Percentiles rank a stretch among this genome's conserved stretches.
Conservation (phyloP, 352 stramenopile genomes). For the Aphanomyces euteiches region DNA sequence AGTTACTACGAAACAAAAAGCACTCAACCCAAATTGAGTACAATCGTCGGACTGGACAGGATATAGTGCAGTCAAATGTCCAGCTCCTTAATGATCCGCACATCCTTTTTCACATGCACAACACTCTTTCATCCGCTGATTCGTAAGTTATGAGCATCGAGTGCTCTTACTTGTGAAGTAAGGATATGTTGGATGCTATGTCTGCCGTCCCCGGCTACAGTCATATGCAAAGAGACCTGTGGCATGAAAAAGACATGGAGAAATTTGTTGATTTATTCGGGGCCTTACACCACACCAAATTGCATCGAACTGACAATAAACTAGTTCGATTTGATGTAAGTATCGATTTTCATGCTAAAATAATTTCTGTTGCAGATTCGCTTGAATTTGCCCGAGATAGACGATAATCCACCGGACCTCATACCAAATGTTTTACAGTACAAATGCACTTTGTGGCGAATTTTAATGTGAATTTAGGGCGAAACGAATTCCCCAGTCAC, state of each 20-base stretch:
- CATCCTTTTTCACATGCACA: neutral
- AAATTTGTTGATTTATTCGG: slow-evolving; percentile 14
- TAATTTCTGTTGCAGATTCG: neutral
- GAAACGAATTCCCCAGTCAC: neutral
- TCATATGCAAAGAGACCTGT: slow-evolving; percentile 18
- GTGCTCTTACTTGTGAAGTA: neutral
- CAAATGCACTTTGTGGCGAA: neutral
- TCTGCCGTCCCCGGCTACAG: slow-evolving; percentile 12
- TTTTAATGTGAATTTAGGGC: slow-evolving; percentile 6
- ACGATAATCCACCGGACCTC: slow-evolving; percentile 15
- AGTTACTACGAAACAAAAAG: slow-evolving; percentile 4
- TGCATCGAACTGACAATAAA: slow-evolving; percentile 19
- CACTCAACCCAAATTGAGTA: neutral
- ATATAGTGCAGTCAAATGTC: slow-evolving; percentile 20
- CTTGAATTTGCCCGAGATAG: slow-evolving; percentile 11
- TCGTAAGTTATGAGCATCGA: neutral
- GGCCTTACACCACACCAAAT: slow-evolving; percentile 18
- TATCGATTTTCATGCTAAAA: neutral
- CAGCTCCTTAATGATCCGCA: neutral
- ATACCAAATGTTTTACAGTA: slow-evolving; percentile 8
- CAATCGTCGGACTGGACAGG: slow-evolving; percentile 17
- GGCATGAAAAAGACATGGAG: slow-evolving; percentile 8
- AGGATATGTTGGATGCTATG: slow-evolving; percentile 10
- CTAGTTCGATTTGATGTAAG: slow-evolving; percentile 21
- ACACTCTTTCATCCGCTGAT: neutral